Evolutionary conservation across 2,329 filamentous ascomycete genomes (phyloP).

Genomic region (Cordyceps fumosorosea): DNA sequence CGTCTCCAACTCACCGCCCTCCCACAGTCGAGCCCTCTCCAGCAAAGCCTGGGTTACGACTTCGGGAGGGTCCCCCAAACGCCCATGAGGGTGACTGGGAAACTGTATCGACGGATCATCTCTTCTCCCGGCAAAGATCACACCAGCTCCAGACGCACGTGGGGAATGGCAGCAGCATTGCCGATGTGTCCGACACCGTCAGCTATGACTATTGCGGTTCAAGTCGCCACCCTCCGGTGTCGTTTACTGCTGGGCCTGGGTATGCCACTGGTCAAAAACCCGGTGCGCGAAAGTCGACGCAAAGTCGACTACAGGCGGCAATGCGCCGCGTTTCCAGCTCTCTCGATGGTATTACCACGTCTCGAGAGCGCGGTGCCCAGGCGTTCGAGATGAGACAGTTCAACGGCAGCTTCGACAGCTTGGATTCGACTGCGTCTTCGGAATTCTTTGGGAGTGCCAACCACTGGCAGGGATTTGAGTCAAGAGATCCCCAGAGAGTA

Average conservation of each 20-base stretch:
- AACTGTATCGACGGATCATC: constrained; percentile 28
- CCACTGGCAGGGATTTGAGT: constrained; percentile 6
- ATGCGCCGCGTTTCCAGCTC: constrained; percentile 13
- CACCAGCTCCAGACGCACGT: not conserved
- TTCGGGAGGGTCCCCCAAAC: constrained; percentile 6
- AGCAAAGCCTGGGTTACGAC: not conserved
- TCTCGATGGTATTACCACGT: not conserved
- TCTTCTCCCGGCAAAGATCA: not conserved
- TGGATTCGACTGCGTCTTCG: constrained; percentile 22
- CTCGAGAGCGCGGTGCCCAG: constrained; percentile 2
- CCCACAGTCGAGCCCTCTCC: not conserved
- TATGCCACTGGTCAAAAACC: not conserved
- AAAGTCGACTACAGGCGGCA: not conserved
- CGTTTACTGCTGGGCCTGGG: not conserved
- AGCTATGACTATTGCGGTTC: not conserved
- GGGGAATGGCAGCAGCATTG: constrained; percentile 36
- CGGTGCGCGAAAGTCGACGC: not conserved
- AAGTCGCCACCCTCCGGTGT: not conserved
- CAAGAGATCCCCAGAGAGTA: not conserved
- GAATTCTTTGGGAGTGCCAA: constrained; percentile 8
- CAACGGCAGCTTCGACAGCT: constrained; percentile 25
- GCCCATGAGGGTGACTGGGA: constrained; percentile 29
- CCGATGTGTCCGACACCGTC: constrained; percentile 35
- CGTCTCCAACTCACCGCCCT: not conserved
- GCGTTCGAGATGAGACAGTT: constrained; percentile 20